Evolutionary conservation across 1,284 basidiomycete species (phyloP), one percentile per base, ranked within the genome.

Genomic region (Apiotrichum veenhuisii): DNA sequence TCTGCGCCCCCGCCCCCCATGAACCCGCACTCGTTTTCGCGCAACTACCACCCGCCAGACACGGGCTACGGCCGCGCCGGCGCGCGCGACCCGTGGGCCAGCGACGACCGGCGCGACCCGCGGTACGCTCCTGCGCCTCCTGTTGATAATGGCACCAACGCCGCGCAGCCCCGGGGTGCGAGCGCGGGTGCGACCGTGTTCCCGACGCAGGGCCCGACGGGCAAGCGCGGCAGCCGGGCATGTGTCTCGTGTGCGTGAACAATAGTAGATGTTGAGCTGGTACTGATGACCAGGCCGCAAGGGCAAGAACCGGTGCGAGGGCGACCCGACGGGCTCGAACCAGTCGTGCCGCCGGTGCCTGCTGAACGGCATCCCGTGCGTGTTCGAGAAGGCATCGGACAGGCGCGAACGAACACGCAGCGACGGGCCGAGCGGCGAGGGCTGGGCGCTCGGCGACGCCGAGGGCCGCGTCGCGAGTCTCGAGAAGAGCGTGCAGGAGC

Each of bases 221-320:
- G 70, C 8, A 75, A 76, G 52, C 57, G 76, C 33, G 76, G 76
- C 3, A 71, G 69, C 38, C 71, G 70, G 50, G 76, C 76, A 8
- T 77, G 76, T 61, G 70, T 70, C 2, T 71, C 74, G 9, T 77
- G 76, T 73, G 48, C 64, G 72, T 71, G 17, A n/a, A n/a, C n/a
- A n/a, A n/a, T n/a, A n/a, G n/a, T n/a, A n/a, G n/a, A n/a, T 41
- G 7, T 11, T 26, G 5, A 10, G 15, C 23, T 18, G 45, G 30
- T 14, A 36, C 26, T 46, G 38, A 41, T 26, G 15, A 2, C 3
- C 61, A 76, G 72, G 89, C 77, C 85, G 89, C 68, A 89, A 87
- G 77, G 90, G 91, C 52, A 94, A 94, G 81, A 94, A 93, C 79
- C 82, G 91, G 70, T 94, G 91, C 72, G 91, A 94, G 80, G 88